A percentile compares a stretch with the other conserved stretches of the same genome.
These are phyloP conservation scores for Lantana camara DNA, from an alignment of 257 asterid species.

Conservation along the genomic window DNA sequence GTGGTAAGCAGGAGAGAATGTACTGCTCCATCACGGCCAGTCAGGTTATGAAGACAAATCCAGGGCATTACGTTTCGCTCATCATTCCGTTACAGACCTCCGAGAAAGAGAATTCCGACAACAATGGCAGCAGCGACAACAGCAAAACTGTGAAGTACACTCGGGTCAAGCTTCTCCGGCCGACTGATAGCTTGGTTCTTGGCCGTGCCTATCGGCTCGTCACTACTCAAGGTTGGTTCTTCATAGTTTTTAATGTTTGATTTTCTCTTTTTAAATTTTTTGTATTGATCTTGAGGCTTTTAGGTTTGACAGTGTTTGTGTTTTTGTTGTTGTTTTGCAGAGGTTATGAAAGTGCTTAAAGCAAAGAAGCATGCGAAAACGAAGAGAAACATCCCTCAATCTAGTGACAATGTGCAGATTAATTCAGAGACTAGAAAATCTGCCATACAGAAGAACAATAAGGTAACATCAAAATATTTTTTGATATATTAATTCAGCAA, in stretches of 20 bases:
- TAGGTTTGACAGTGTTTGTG: not conserved
- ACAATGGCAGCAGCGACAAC: no score
- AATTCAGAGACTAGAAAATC: constrained; percentile 32
- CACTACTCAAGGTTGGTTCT: constrained; percentile 59
- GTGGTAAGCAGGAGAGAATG: constrained; percentile 60
- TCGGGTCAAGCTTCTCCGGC: constrained; percentile 68
- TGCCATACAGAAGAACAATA: constrained; percentile 25
- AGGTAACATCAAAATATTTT: constrained; percentile 26
- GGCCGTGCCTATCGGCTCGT: constrained; percentile 69
- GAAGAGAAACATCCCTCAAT: constrained; percentile 48
- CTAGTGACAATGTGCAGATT: constrained; percentile 37
- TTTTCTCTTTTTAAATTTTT: not conserved
- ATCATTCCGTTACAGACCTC: constrained; percentile 47
- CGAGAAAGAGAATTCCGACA: constrained; percentile 30
- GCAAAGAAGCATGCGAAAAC: constrained; percentile 76
- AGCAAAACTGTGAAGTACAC: constrained; percentile 49
- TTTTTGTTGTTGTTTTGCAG: constrained; percentile 41
- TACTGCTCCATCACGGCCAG: constrained; percentile 56
- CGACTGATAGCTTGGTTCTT: constrained; percentile 55
- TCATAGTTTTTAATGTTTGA: no score
- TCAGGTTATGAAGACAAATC: constrained; percentile 65
- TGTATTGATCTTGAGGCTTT: not conserved
- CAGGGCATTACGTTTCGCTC: constrained; percentile 68
- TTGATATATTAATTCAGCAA: not conserved
- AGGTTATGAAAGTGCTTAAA: constrained; percentile 83